A percentile compares a stretch with the other conserved stretches of the same genome.
phyloP scores from a whole-genome alignment of 176 grass and related monocot genomes.

The Neostapfia colusana region DNA sequence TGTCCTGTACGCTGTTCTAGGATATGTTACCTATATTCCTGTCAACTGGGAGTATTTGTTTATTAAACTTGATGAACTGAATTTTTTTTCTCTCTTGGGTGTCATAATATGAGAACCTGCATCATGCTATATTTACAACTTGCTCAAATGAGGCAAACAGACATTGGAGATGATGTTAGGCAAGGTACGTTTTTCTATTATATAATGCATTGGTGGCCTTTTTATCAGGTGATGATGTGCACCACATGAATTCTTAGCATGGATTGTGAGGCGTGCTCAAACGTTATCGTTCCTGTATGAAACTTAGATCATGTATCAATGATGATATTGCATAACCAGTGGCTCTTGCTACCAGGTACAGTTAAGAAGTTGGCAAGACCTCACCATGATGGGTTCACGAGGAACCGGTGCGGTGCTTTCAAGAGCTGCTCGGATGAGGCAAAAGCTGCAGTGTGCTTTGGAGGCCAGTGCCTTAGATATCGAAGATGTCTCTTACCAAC shows the following conservation, averaged over 20 bases:
- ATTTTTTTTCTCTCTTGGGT: background rate
- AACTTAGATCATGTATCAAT: slow-evolving; percentile 5
- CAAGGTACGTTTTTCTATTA: background rate
- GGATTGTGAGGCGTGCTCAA: background rate
- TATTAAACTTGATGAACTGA: background rate
- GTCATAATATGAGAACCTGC: background rate
- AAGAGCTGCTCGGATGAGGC: slow-evolving; percentile 85
- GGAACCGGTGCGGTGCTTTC: slow-evolving; percentile 54
- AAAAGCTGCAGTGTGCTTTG: slow-evolving; percentile 76
- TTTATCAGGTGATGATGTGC: background rate
- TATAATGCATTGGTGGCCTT: background rate
- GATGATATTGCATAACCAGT: slow-evolving; percentile 29
- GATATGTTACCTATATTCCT: background rate
- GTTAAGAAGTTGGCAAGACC: background rate
- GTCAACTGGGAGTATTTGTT: background rate
- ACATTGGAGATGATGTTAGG: background rate
- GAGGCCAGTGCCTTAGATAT: slow-evolving; percentile 84
- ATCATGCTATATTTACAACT: background rate
- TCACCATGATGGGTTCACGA: slow-evolving; percentile 65
- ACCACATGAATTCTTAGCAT: background rate
- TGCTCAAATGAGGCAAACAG: background rate
- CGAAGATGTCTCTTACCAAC: slow-evolving; percentile 92
- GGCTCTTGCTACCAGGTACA: background rate
- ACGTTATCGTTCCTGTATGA: background rate
- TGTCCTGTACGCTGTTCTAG: background rate